Evolutionary conservation across 202 grass and related monocot genomes (phyloP), one percentile per base, ranked within the genome.

Genomic region (Dendrocalamus latiflorus): DNA sequence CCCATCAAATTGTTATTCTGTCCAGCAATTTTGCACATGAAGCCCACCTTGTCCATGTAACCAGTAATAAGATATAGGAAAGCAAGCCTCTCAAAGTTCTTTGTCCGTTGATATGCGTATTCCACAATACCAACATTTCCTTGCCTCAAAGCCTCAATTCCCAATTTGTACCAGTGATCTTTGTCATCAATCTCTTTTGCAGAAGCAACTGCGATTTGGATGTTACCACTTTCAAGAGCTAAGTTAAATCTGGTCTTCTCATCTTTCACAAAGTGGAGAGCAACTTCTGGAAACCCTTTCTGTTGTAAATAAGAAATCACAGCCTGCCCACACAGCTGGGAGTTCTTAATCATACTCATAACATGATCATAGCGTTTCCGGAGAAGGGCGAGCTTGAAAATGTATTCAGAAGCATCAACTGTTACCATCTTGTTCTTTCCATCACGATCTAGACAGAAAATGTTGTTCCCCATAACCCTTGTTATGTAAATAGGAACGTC

Each of bases 111-210:
- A 81, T 99, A 99, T 65, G 96, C 96, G 76, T 94, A 99, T 88
- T 99, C 96, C 68, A 99, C 93, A 77, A 99, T 99, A 80, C 91
- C 94, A 65, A 94, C 92, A 83, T 98, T 98, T 68, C 96, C 96
- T 58, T 98, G 96, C 39, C 96, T 88, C 64, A 98, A 86, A 72
- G 96, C 96, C 77, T 98, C 96, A 77, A 98, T 93, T 33, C 96
- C 96, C 83, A 98, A 86, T 53, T 81, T 89, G 56, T 98, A 98
- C 96, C 96, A 98, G 75, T 98, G 93, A 70, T 98, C 96, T 61
- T 98, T 98, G 85, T 98, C 93, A 86, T 98, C 96, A 67, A 98
- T 95, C 88, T 98, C 91, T 80, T 95, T 98, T 45, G 96, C 96
- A 60, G 96, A 95, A 83, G 96, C 96, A 86, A 98, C 96, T 24